Evolutionary conservation across 768 basidiomycete genomes (phyloP), one percentile per base, ranked within the genome.

Genomic region (Cantharellus anzutake): DNA sequence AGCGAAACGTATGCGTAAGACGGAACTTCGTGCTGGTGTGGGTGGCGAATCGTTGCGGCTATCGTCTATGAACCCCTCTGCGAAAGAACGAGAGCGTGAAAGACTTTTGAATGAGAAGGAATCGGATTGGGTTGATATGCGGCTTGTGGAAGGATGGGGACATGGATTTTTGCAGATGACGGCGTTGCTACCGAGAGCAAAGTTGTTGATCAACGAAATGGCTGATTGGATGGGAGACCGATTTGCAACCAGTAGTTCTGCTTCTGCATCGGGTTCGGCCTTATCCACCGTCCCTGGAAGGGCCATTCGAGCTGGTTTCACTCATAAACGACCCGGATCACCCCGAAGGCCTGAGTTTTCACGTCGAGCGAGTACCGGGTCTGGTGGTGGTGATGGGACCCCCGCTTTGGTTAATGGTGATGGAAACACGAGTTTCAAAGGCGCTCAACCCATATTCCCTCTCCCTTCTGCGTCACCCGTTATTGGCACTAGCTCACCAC

Each of bases 111-210:
- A 74, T 34, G 85, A 96, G 71, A 80, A 75, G 57, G 96, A 97
- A 62, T 83, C 87, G 63, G 92, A 96, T 68, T 93, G 92, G 92
- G 90, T 96, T 29, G 84, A 86, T 69, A 83, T 91, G 76, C 82
- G 87, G 63, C 78, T 97, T 60, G 89, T 94, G 70, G 86, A 87
- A 39, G 93, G 93, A 55, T 97, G 93, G 96, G 90, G 88, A 66
- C 92, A 96, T 70, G 94, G 91, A 42, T 97, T 91, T 73, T 76
- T 94, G 65, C 94, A 96, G 73, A 99, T 99, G 94, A 78, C 84
- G 42, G 73, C 79, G 34, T 70, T 97, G 65, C 86, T 99, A 80
- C 11, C 7, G 11, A 55, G 35, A 37, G 52, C 52, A 5, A 7
- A 5, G 52, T 79, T 77, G 65, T 85, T 83, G 29, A 82, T 93